A percentile compares a stretch with the other conserved stretches of the same genome.
phyloP scores from a whole-genome alignment of 345 rosid genomes.

The Linum lewisii region DNA sequence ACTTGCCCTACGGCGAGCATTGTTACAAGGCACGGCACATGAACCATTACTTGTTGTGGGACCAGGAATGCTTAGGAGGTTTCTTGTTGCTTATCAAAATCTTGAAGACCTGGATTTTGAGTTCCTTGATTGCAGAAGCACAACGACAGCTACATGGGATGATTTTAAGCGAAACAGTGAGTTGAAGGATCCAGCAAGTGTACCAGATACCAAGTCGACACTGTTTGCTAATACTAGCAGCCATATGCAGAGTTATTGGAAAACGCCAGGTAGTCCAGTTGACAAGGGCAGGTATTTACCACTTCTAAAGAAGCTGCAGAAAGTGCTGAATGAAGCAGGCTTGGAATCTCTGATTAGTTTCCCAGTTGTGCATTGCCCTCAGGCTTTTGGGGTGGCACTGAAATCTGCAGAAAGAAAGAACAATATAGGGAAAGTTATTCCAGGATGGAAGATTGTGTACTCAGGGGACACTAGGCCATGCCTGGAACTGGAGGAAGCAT shows the following conservation, averaged over 20 bases:
- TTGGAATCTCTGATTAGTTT: slow-evolving; percentile 62
- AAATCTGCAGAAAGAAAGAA: slow-evolving; percentile 67
- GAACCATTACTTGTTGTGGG: slow-evolving; percentile 77
- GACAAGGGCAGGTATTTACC: slow-evolving; percentile 36
- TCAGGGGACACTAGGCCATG: slow-evolving; percentile 98
- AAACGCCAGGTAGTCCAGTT: slow-evolving; percentile 36
- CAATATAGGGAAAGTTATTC: slow-evolving; percentile 52
- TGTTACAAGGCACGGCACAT: slow-evolving; percentile 52
- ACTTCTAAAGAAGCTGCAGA: slow-evolving; percentile 40
- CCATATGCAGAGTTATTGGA: slow-evolving; percentile 69
- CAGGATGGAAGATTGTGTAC: slow-evolving; percentile 91
- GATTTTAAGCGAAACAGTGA: slow-evolving; percentile 31
- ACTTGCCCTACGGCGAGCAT: slow-evolving; percentile 65
- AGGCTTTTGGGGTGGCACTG: slow-evolving; percentile 67
- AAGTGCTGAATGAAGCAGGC: slow-evolving; percentile 51
- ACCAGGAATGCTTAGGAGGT: slow-evolving; percentile 66
- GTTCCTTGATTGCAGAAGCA: slow-evolving; percentile 79
- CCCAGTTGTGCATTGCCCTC: slow-evolving; percentile 93
- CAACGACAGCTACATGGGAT: slow-evolving; percentile 51
- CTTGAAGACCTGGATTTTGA: slow-evolving; percentile 88
- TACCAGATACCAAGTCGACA: slow-evolving; percentile 25
- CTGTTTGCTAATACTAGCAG: slow-evolving; percentile 48
- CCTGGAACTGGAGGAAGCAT: slow-evolving; percentile 57
- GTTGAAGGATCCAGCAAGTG: slow-evolving; percentile 11
- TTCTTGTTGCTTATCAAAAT: slow-evolving; percentile 75